Conservation (phyloP, 2,329 filamentous ascomycete genomes). For the Myriosclerotinia duriaeana region DNA sequence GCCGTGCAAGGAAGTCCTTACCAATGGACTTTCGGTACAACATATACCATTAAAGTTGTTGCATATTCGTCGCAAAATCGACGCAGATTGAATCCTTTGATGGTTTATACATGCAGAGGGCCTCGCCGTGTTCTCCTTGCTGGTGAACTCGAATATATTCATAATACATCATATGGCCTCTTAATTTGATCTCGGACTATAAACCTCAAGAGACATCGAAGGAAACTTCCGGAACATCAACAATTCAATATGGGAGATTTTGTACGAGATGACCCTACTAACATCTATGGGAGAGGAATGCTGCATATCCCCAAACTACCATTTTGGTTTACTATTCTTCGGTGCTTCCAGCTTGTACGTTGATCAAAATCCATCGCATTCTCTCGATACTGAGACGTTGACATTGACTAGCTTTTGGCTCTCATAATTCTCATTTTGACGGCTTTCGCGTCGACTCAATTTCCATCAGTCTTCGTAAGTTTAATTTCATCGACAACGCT, state of each 20-base stretch:
- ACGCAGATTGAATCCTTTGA: not conserved
- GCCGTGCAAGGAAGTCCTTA: conserved; percentile 1
- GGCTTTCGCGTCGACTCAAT: not conserved
- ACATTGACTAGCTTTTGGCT: not conserved
- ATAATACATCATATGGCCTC: not conserved
- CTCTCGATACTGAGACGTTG: not conserved
- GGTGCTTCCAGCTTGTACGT: conserved; percentile 1
- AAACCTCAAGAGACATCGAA: not conserved
- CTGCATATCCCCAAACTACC: not conserved
- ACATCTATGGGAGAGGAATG: not conserved
- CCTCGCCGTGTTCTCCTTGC: not conserved
- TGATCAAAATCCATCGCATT: not conserved
- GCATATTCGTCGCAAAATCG: not conserved
- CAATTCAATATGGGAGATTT: not conserved
- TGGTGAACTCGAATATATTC: not conserved
- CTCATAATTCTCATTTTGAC: conserved; percentile 5
- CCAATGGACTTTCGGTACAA: not conserved
- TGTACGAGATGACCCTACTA: not conserved
- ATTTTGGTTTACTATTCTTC: not conserved
- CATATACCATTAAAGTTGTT: not conserved
- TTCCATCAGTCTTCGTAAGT: not conserved
- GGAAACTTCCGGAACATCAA: too few species aligned
- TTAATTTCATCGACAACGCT: not conserved
- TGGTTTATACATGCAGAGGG: not conserved
- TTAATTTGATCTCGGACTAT: not conserved